Percentiles rank a stretch among this genome's conserved stretches.
phyloP scores from a whole-genome alignment of 2,329 filamentous ascomycete species.

The Talaromyces verruculosus region DNA sequence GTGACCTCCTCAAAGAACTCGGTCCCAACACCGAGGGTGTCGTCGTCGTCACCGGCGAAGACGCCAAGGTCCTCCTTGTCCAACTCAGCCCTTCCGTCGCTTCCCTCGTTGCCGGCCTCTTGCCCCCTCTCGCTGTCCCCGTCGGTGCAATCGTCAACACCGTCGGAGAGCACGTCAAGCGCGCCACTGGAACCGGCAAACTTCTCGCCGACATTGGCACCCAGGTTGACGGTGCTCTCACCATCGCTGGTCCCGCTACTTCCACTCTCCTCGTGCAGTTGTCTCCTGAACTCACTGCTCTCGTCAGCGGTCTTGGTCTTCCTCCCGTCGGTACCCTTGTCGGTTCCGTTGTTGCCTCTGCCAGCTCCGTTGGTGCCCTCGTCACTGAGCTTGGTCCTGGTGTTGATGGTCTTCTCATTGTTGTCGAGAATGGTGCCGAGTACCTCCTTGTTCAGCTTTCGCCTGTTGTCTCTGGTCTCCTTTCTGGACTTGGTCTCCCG shows the following conservation, averaged over 20 bases:
- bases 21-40: constrained; percentile 29
- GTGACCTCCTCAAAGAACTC: constrained; percentile 30
- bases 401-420: constrained; percentile 27
- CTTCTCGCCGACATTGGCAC: constrained; percentile 31
- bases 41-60: constrained; percentile 34
- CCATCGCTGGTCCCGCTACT: constrained; percentile 32
- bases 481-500: constrained; percentile 30
- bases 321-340: constrained; percentile 29
- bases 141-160: constrained; percentile 31
- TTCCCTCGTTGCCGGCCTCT: constrained; percentile 31
- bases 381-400: constrained; percentile 27
- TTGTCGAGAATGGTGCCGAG: constrained; percentile 26
- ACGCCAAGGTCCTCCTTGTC: constrained; percentile 33
- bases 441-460: constrained; percentile 29
- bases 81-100: constrained; percentile 31
- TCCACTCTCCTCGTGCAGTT: constrained; percentile 36
- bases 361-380: constrained; percentile 31
- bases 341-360: constrained; percentile 31
- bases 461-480: constrained; percentile 26
- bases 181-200: constrained; percentile 26
- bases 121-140: constrained; percentile 33
- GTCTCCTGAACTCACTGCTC: constrained; percentile 31
- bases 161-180: constrained; percentile 33
- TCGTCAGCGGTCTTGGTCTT: constrained; percentile 33
- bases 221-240: constrained; percentile 30